These are phyloP conservation scores for Teratosphaeria destructans DNA, from an alignment of 2,329 filamentous ascomycete species.

Conservation along the genomic window DNA sequence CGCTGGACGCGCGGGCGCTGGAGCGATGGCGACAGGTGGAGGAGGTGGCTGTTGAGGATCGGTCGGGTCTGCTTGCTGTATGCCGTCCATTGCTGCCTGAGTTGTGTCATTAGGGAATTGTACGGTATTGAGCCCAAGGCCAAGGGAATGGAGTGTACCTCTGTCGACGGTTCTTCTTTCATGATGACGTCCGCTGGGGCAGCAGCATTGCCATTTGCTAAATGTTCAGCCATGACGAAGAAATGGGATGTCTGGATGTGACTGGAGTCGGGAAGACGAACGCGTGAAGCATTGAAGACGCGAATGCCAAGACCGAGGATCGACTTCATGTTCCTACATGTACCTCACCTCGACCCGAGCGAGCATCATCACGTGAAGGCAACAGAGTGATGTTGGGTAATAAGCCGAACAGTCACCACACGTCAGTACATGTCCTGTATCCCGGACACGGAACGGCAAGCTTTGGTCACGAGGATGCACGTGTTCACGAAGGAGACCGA, in stretches of 20 bases:
- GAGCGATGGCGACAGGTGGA: slow-evolving; percentile 13
- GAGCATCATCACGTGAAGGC: too few relatives aligned
- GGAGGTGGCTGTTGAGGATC: slow-evolving; percentile 13
- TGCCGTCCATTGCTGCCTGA: slow-evolving; percentile 3
- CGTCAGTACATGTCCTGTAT: too few relatives aligned
- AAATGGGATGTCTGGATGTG: neutral
- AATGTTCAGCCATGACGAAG: slow-evolving; percentile 18
- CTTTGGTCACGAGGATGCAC: too few relatives aligned
- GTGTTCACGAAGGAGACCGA: too few relatives aligned
- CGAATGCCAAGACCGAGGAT: neutral
- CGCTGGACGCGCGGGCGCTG: slow-evolving; percentile 6
- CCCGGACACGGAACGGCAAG: too few relatives aligned
- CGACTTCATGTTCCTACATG: neutral
- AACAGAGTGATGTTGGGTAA: too few relatives aligned
- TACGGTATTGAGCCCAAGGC: neutral
- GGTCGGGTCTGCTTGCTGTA: slow-evolving; percentile 13
- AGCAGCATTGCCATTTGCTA: slow-evolving; percentile 16
- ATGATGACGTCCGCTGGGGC: slow-evolving; percentile 22
- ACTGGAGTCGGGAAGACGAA: neutral
- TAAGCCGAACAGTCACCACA: too few relatives aligned
- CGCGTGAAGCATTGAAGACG: neutral
- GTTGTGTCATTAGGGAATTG: neutral
- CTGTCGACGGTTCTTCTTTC: slow-evolving; percentile 24
- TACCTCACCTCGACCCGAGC: too few relatives aligned
- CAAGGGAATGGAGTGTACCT: neutral